A percentile compares a stretch with the other conserved stretches of the same genome.
These are phyloP conservation scores for Oryza longistaminata DNA, from an alignment of 176 grass and related monocot genomes.

Conservation along the genomic window DNA sequence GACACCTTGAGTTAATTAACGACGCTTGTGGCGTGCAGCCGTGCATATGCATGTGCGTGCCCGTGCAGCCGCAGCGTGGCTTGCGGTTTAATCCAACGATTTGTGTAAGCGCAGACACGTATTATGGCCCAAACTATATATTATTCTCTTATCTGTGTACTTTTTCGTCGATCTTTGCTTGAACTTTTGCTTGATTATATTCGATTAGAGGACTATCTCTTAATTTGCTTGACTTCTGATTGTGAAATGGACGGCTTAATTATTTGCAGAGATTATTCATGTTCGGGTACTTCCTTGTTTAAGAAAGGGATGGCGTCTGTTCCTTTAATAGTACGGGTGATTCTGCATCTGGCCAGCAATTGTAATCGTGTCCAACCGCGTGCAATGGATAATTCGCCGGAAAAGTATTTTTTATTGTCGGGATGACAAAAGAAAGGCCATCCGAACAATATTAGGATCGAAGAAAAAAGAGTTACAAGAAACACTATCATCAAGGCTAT, in stretches of 20 bases:
- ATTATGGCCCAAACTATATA: too few relatives aligned
- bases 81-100: constrained; percentile 28
- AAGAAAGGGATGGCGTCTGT: not conserved
- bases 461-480: too few relatives aligned
- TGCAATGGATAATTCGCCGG: not conserved
- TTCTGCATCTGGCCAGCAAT: constrained; percentile 7
- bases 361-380: not conserved
- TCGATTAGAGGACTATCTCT: not conserved
- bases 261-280: not conserved
- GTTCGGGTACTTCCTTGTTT: not conserved
- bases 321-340: constrained; percentile 2
- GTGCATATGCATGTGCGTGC: not conserved
- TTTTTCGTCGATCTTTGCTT: not conserved
- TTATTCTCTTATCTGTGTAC: not conserved
- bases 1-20: not conserved
- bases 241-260: not conserved
- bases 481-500: too few relatives aligned
- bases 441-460: too few relatives aligned
- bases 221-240: not conserved
- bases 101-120: constrained; percentile 16
- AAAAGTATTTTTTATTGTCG: not conserved
- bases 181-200: not conserved
- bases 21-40: not conserved
- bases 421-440: too few relatives aligned
- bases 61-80: constrained; percentile 17